Percentiles rank a stretch among this genome's conserved stretches.
Evolutionary conservation across 1,284 basidiomycete genomes (phyloP).

Genomic region (Agaricales sp.): DNA sequence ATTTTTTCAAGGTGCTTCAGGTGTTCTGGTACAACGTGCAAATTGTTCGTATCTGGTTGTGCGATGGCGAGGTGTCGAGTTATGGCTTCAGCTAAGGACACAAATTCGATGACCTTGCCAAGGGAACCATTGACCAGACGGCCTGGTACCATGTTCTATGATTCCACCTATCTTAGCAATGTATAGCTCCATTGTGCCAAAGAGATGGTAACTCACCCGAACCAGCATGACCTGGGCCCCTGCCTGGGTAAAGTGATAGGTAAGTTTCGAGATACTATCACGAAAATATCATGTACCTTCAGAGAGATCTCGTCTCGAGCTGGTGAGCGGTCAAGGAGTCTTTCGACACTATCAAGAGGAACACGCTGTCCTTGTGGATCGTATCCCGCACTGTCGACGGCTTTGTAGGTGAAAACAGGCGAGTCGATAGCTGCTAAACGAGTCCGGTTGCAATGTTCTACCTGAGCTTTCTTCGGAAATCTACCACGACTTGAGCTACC

Average conservation of each 20-base stretch:
- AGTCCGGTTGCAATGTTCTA: conserved; percentile 19
- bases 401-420: conserved; percentile 1
- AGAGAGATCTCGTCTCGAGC: not conserved
- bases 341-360: not conserved
- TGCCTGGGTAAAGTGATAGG: conserved; percentile 37
- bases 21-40: not conserved
- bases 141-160: conserved; percentile 55
- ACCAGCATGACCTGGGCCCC: conserved; percentile 62
- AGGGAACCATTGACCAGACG: conserved; percentile 79
- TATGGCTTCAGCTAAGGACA: conserved; percentile 14
- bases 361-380: conserved; percentile 1
- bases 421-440: conserved; percentile 17
- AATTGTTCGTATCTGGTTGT: conserved; percentile 11
- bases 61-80: conserved; percentile 44
- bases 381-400: conserved; percentile 12
- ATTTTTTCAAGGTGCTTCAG: not conserved
- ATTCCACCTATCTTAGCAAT: conserved; percentile 5
- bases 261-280: not conserved
- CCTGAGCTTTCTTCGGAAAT: conserved; percentile 16
- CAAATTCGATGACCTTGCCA: conserved; percentile 25
- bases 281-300: conserved; percentile 5
- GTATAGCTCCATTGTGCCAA: conserved; percentile 11
- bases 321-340: not conserved
- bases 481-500: not conserved
- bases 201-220: conserved; percentile 24